Evolutionary conservation across 2,329 filamentous ascomycete genomes (phyloP).

Genomic region (Whalleya microplaca): DNA sequence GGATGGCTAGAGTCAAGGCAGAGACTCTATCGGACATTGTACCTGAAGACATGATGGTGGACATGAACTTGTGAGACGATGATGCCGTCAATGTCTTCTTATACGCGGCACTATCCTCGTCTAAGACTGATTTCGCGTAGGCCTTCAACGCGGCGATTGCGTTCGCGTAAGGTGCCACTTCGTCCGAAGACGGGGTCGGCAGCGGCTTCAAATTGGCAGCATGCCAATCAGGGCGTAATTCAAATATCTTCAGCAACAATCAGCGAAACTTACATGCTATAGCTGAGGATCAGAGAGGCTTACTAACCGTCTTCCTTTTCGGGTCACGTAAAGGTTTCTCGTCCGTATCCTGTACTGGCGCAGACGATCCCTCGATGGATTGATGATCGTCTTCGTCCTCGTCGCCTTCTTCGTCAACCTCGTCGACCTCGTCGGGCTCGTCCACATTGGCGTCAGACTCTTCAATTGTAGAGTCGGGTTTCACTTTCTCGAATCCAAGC

Average conservation of each 20-base stretch:
- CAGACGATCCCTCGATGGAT: constrained; percentile 36
- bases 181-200: constrained; percentile 49
- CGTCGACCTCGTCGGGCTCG: constrained; percentile 29
- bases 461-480: constrained; percentile 43
- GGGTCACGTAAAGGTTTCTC: constrained; percentile 35
- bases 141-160: constrained; percentile 60
- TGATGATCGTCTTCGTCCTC: constrained; percentile 41
- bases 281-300: constrained; percentile 29
- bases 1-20: constrained; percentile 88
- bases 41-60: constrained; percentile 94
- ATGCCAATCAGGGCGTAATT: constrained; percentile 63
- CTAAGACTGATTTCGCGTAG: constrained; percentile 74
- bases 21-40: constrained; percentile 97
- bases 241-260: constrained; percentile 50
- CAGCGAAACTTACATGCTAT: constrained; percentile 7
- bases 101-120: constrained; percentile 79
- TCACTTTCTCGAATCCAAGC: constrained; percentile 52
- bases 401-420: constrained; percentile 41
- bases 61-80: constrained; percentile 93
- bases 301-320: constrained; percentile 49
- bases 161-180: constrained; percentile 46
- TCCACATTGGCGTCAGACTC: constrained; percentile 44
- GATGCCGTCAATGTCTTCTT: constrained; percentile 73
- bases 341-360: constrained; percentile 22
- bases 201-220: constrained; percentile 48